These are phyloP conservation scores for Fomitiporia mediterranea DNA, from an alignment of 1,284 basidiomycete genomes.

Conservation along the genomic window DNA sequence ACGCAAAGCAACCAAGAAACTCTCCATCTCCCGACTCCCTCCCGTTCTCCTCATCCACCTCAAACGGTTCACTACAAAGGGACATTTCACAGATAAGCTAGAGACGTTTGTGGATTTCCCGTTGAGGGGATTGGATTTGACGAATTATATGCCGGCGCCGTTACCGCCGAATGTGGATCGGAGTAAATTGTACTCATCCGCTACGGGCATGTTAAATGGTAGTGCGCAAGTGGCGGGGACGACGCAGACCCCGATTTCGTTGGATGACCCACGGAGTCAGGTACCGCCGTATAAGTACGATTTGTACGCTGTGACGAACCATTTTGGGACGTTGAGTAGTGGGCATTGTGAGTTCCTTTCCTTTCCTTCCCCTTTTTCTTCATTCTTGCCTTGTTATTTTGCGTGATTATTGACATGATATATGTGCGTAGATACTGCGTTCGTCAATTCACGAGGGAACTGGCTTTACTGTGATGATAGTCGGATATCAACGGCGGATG, in stretches of 20 bases:
- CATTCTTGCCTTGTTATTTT: neutral
- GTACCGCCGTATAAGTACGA: conserved; percentile 84
- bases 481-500: conserved; percentile 61
- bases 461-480: conserved; percentile 92
- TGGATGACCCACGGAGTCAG: conserved; percentile 75
- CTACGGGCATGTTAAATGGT: neutral
- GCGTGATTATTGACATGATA: no score
- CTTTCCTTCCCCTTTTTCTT: neutral
- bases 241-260: conserved; percentile 37
- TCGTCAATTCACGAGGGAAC: conserved; percentile 69
- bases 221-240: neutral
- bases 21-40: conserved; percentile 88
- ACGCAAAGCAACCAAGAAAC: conserved; percentile 76
- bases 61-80: conserved; percentile 92
- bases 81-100: conserved; percentile 93
- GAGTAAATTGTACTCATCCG: conserved; percentile 12
- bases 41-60: conserved; percentile 94
- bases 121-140: conserved; percentile 78
- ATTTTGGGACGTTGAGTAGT: conserved; percentile 84
- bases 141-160: conserved; percentile 84
- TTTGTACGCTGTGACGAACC: conserved; percentile 87
- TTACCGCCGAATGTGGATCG: conserved; percentile 60
- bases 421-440: conserved; percentile 71
- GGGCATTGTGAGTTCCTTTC: conserved; percentile 76
- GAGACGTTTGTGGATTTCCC: conserved; percentile 91